Percentiles rank a stretch among this genome's conserved stretches.
phyloP scores from a whole-genome alignment of 1,139 yeast genomes.

The Lodderomyces metapsilosis region DNA sequence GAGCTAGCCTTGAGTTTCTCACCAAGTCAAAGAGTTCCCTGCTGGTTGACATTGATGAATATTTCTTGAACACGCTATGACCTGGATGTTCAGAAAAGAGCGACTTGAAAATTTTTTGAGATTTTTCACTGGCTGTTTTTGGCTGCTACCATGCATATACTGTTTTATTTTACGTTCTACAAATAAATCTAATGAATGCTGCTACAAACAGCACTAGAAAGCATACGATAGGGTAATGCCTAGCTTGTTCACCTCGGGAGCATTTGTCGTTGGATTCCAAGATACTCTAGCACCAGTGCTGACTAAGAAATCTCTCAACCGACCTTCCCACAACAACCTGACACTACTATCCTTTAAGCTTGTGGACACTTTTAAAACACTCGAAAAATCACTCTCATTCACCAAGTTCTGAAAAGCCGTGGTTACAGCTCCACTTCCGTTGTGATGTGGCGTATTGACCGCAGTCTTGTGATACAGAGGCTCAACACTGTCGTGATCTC shows the following conservation, averaged over 20 bases:
- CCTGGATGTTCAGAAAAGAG: background rate
- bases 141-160: too few relatives aligned
- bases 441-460: background rate
- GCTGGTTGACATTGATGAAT: constrained; percentile 7
- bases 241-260: constrained; percentile 38
- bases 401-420: constrained; percentile 54
- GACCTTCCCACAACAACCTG: constrained; percentile 84
- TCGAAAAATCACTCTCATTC: constrained; percentile 55
- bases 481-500: background rate
- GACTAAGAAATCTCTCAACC: constrained; percentile 73
- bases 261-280: constrained; percentile 26
- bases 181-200: background rate
- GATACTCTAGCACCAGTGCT: constrained; percentile 67
- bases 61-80: background rate
- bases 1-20: constrained; percentile 45
- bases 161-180: too few relatives aligned
- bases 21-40: constrained; percentile 31
- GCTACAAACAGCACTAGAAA: constrained; percentile 6
- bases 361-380: constrained; percentile 75
- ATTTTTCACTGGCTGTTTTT: too few relatives aligned
- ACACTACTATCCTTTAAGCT: constrained; percentile 62
- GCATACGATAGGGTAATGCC: constrained; percentile 45
- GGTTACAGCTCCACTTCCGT: constrained; percentile 40
- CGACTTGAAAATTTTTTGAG: background rate
- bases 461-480: constrained; percentile 1